Conservation (phyloP, 2,329 filamentous ascomycete species). For the Meredithiella fracta region DNA sequence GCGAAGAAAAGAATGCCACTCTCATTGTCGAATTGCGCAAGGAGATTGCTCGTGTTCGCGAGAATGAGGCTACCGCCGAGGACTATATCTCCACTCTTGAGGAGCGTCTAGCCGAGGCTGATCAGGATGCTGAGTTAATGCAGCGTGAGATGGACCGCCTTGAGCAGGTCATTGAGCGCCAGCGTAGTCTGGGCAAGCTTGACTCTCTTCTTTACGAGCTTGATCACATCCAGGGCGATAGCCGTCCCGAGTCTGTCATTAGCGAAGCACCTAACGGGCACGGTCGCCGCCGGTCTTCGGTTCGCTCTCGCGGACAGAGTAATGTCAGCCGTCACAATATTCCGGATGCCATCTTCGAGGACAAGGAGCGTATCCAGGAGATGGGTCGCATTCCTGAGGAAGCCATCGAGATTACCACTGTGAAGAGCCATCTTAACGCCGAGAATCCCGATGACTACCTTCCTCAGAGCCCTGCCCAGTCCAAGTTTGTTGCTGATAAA, state of each 20-base stretch:
- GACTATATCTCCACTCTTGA: slow-evolving; percentile 96
- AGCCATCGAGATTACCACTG: slow-evolving; percentile 13
- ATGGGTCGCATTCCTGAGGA: slow-evolving; percentile 17
- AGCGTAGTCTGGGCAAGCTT: slow-evolving; percentile 84
- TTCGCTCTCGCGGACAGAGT: slow-evolving; percentile 20
- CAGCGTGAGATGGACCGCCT: slow-evolving; percentile 87
- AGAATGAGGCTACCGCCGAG: slow-evolving; percentile 79
- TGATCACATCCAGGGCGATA: slow-evolving; percentile 42
- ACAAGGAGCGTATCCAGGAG: slow-evolving; percentile 28
- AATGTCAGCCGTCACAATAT: slow-evolving; percentile 29
- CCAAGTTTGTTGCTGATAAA: slow-evolving; percentile 78
- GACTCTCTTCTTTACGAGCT: slow-evolving; percentile 85
- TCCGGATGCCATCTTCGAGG: slow-evolving; percentile 39
- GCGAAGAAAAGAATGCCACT: slow-evolving; percentile 80
- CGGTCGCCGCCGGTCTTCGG: slow-evolving; percentile 24
- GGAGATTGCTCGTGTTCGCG: slow-evolving; percentile 71
- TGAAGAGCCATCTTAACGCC: slow-evolving; percentile 5
- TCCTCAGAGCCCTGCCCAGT: slow-evolving; percentile 59
- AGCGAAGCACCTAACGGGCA: slow-evolving; percentile 6
- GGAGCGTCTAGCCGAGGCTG: slow-evolving; percentile 83
- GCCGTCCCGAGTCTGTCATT: slow-evolving; percentile 19
- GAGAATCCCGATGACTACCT: slow-evolving; percentile 24
- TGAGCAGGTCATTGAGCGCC: slow-evolving; percentile 87
- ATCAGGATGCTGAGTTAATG: slow-evolving; percentile 93
- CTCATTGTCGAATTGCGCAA: slow-evolving; percentile 79